Evolutionary conservation across 306 rosid species (phyloP).

Genomic region (Spatholobus suberectus): DNA sequence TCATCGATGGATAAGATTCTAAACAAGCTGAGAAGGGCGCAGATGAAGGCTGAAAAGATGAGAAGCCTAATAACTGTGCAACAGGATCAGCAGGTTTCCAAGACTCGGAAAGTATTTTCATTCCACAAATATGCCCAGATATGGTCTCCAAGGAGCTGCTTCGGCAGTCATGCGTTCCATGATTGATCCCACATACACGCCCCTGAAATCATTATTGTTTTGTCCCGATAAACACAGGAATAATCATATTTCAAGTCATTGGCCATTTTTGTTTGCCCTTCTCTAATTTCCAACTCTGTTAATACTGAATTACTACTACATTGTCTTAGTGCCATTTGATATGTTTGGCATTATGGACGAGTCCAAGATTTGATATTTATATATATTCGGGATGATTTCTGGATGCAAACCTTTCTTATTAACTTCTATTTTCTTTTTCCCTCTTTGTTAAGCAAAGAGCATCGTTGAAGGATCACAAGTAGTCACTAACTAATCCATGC

Average conservation of each 20-base stretch:
- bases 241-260: constrained; percentile 24
- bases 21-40: constrained; percentile 74
- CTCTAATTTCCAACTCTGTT: not conserved
- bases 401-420: not conserved
- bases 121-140: constrained; percentile 38
- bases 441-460: not conserved
- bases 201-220: not conserved
- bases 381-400: not conserved
- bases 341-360: not conserved
- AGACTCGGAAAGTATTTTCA: constrained; percentile 36
- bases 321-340: constrained; percentile 5
- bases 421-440: not conserved
- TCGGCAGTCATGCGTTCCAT: constrained; percentile 33
- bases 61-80: constrained; percentile 49
- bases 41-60: constrained; percentile 77
- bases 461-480: not conserved
- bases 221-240: not conserved
- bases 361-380: too few species aligned
- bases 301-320: not conserved
- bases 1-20: constrained; percentile 83
- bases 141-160: constrained; percentile 49
- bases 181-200: constrained; percentile 9
- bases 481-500: not conserved
- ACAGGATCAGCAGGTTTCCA: constrained; percentile 41
- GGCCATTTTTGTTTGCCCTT: constrained; percentile 5